A percentile compares a stretch with the other conserved stretches of the same genome.
Conservation (phyloP, 78 protist genomes). For the Speleostelium caveatum region DNA sequence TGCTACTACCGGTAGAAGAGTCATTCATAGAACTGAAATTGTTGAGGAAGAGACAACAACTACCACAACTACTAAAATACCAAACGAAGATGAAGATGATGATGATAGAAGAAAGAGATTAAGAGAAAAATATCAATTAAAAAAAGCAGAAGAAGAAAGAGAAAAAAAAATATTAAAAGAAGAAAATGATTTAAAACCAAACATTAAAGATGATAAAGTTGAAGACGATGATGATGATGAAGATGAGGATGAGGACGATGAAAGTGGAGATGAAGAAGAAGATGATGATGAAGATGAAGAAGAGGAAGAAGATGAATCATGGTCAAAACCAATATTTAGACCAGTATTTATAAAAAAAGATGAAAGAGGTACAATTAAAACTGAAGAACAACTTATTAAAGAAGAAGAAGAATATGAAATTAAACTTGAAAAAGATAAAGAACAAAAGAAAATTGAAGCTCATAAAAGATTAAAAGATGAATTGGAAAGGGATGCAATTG, state of each 20-base stretch:
- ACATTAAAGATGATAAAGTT: neutral
- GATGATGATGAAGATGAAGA: constrained; percentile 45
- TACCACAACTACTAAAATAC: neutral
- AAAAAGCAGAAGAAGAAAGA: constrained; percentile 29
- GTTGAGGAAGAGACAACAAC: neutral
- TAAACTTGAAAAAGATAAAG: constrained; percentile 19
- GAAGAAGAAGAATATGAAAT: constrained; percentile 32
- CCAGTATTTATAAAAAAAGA: constrained; percentile 61
- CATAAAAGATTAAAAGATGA: constrained; percentile 51
- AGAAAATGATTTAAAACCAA: no score
- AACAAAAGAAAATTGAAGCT: constrained; percentile 61
- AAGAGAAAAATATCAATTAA: constrained; percentile 35
- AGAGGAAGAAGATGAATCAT: constrained; percentile 50
- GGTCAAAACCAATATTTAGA: constrained; percentile 37
- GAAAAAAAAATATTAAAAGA: constrained; percentile 15
- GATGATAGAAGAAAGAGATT: constrained; percentile 70
- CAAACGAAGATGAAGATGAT: constrained; percentile 25
- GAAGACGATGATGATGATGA: neutral
- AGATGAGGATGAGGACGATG: constrained; percentile 28
- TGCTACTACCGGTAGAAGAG: constrained; percentile 9
- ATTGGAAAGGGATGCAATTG: constrained; percentile 47
- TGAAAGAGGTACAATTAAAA: constrained; percentile 49
- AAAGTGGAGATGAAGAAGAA: constrained; percentile 19
- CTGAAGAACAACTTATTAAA: constrained; percentile 22
- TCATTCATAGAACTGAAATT: constrained; percentile 43